Base-by-base conservation (phyloP, 164 flowering plant genomes). In the Magnolia changhungtana region DNA sequence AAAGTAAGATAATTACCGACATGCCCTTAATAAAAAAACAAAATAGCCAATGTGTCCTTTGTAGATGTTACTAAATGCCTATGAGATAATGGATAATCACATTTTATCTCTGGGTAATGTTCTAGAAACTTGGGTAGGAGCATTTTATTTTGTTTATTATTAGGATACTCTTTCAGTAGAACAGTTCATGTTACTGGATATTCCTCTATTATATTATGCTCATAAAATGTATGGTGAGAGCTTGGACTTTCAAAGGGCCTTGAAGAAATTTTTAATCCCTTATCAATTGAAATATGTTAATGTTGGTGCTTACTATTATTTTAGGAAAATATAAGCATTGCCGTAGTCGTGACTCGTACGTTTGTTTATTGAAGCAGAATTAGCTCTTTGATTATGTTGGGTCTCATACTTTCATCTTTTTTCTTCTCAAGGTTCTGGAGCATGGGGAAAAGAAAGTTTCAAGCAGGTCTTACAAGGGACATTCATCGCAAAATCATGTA, bases 401-500 rank as follows among this genome's bases (percentile, higher is more conserved):
- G 61, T 16, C 67, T 64, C 27, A 64, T 64, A n/a, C 67, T 72
- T 52, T 2, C 37, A 55, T 14, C 70, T 63, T 29, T 63, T 0
- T 75, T 14, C 20, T 73, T 68, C 73, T 52, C 77, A 82, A 80
- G 86, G 78, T 67, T 76, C 50, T 63, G 71, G 77, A 71, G 61
- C 50, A 29, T 69, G 72, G 73, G 31, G 79, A 80, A 45, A 76
- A 8, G 29, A 74, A 78, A 75, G 58, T 67, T n/a, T 74, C 70
- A 68, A 65, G 50, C 69, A 77, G 71, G 78, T 81, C 81, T 55
- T 52, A 24, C 37, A 69, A 66, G 76, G 80, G 20, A 75, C 80
- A 72, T 72, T 27, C 65, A 9, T 75, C 81, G 63, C 83, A 75
- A 74, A 23, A 72, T 77, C 80, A 75, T 79, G 74, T 63, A 24